Evolutionary conservation across 225 moss, liverwort and hornwort species (phyloP), one percentile per base, ranked within the genome.

Genomic region (Antitrichia curtipendula): DNA sequence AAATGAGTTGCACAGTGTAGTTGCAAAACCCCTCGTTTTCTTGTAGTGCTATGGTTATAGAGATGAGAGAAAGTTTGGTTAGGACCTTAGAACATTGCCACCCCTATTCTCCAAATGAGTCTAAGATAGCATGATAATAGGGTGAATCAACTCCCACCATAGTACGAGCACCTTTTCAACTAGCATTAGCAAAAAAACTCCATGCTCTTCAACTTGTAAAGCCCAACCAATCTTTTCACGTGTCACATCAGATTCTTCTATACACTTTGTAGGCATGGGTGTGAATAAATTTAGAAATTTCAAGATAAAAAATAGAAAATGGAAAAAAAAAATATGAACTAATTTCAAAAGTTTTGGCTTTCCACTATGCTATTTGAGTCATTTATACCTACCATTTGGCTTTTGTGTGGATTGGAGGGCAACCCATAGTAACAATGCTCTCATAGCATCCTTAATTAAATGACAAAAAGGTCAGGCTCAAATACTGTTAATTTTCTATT

Each of bases 311-410:
- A 28, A 10, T 17, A 8, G 6, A 18, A 45, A 45, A 29, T 45
- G 3, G 8, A 72, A 45, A 29, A 72, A 29, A 29, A 45, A 1
- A 29, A 17, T 43, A 45, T 16, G 28, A 45, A 2, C 0, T 45
- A 3, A 28, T 29, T 72, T 17, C 17, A 29, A 72, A 10, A 3
- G 3, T 6, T 10, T 10, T 45, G 18, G 7, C 10, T 17, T 29
- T 45, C 6, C 4, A 45, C 1, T 4, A 2, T 0, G 0, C 3
- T 0, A 0, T 5, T 16, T 28, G 16, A 43, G 9, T 1, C 1
- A 0, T 6, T 43, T 5, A 25, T 24, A 0, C 25, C 2, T 40
- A 6, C 14, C 25, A 16, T 15, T 8, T 14, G 15, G 25, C 41
- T 41, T n/a, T 34, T 11, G 65, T 3, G 3, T 21, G 2, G 6